Conservation (phyloP, 148 eudicot species). For the Suaeda aralocaspica region DNA sequence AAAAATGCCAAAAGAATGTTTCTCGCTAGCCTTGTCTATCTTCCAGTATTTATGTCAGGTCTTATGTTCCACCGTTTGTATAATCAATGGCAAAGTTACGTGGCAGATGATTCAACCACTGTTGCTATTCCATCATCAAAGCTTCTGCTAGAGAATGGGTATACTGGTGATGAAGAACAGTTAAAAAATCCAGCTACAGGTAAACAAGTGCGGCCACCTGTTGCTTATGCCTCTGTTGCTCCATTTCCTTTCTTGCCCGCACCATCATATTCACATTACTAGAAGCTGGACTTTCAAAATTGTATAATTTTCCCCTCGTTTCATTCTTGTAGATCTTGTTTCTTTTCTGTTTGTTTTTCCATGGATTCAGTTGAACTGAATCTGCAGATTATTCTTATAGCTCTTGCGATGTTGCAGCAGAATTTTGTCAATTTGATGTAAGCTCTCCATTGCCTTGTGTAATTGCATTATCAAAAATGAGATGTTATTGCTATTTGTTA, state of each 20-base stretch:
- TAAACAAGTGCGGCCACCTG: conserved; percentile 53
- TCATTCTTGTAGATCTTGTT: background rate
- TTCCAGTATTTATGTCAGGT: conserved; percentile 94
- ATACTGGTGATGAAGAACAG: conserved; percentile 15
- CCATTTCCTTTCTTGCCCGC: conserved; percentile 97
- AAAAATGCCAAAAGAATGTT: conserved; percentile 87
- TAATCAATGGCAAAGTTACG: conserved; percentile 40
- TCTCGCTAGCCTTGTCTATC: conserved; percentile 92
- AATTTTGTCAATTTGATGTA: conserved; percentile 1
- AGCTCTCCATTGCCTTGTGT: background rate
- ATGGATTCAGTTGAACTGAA: background rate
- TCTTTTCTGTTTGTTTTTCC: background rate
- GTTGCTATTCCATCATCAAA: conserved; percentile 18
- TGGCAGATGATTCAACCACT: conserved; percentile 21
- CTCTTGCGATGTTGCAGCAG: background rate
- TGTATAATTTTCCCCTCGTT: background rate
- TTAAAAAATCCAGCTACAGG: conserved; percentile 17
- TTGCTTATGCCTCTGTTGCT: conserved; percentile 88
- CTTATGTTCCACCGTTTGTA: conserved; percentile 72
- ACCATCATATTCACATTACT: conserved; percentile 43
- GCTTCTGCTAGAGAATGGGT: conserved; percentile 16
- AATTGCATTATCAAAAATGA: background rate
- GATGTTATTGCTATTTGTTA: background rate
- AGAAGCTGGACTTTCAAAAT: conserved; percentile 7
- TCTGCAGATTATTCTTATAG: background rate